phyloP scores from a whole-genome alignment of 805 yeast genomes.

The Cephaloascus fragrans region DNA sequence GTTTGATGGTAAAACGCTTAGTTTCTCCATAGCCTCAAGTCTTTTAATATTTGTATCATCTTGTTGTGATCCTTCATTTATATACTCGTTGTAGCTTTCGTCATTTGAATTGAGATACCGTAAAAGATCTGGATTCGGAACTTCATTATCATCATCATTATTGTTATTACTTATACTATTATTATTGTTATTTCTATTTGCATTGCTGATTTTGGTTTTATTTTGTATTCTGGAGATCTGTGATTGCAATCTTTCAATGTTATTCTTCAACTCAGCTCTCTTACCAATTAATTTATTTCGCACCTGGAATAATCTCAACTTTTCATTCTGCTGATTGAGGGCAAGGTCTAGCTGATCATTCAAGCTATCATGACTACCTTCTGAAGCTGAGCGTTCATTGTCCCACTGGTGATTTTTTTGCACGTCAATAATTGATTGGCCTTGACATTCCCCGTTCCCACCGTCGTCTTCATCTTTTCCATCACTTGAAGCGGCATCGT shows the following conservation, averaged over 20 bases:
- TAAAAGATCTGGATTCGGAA: background rate
- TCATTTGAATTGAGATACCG: too few relatives aligned
- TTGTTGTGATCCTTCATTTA: slow-evolving; percentile 4
- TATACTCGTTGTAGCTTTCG: background rate
- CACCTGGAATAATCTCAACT: background rate
- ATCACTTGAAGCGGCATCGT: too few relatives aligned
- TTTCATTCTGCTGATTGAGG: background rate
- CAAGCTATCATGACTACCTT: too few relatives aligned
- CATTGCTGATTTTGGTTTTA: background rate
- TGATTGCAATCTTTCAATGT: background rate
- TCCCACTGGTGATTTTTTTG: too few relatives aligned
- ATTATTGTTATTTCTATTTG: too few relatives aligned
- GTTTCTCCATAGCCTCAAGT: too few relatives aligned
- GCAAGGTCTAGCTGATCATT: background rate
- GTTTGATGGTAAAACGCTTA: slow-evolving; percentile 24
- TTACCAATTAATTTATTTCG: background rate
- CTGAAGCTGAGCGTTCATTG: too few relatives aligned
- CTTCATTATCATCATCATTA: background rate
- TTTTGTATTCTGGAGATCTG: background rate
- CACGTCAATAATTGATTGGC: too few relatives aligned
- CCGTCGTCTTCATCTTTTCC: too few relatives aligned
- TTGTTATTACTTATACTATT: too few relatives aligned
- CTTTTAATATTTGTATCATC: slow-evolving; percentile 8
- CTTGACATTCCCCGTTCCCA: too few relatives aligned
- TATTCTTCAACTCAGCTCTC: background rate